Conservation (phyloP, 805 yeast genomes). For the Maudiozyma barnettii region DNA sequence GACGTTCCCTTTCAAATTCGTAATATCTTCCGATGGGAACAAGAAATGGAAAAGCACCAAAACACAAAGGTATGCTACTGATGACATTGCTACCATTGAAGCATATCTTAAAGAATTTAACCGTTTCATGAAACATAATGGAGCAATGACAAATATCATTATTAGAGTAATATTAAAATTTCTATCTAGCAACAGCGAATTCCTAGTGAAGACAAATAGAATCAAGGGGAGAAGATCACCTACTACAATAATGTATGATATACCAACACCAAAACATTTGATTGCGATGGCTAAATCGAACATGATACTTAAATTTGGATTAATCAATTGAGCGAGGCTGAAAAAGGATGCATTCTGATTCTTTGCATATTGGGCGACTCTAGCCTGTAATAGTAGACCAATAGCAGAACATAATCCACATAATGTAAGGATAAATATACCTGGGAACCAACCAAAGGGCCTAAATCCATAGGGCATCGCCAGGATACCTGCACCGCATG, state of each 20-base stretch:
- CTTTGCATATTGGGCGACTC: constrained; percentile 45
- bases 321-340: constrained; percentile 48
- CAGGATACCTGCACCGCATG: constrained; percentile 53
- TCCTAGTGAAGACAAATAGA: constrained; percentile 20
- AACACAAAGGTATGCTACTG: constrained; percentile 68
- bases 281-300: constrained; percentile 63
- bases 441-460: constrained; percentile 27
- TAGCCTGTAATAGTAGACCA: constrained; percentile 56
- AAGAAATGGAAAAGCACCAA: constrained; percentile 67
- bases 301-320: constrained; percentile 49
- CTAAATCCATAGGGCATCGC: constrained; percentile 65
- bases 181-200: constrained; percentile 33
- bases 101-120: constrained; percentile 81
- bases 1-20: constrained; percentile 39
- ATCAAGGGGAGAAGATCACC: constrained; percentile 65
- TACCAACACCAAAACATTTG: constrained; percentile 64
- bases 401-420: constrained; percentile 23
- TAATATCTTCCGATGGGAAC: constrained; percentile 17
- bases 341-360: constrained; percentile 53
- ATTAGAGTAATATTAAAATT: constrained; percentile 54
- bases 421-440: constrained; percentile 17
- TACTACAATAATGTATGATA: constrained; percentile 57
- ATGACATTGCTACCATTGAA: constrained; percentile 68
- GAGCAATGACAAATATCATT: constrained; percentile 37
- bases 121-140: constrained; percentile 60